Conservation (phyloP, 2,329 filamentous ascomycete genomes). For the Pseudogymnoascus sp. region DNA sequence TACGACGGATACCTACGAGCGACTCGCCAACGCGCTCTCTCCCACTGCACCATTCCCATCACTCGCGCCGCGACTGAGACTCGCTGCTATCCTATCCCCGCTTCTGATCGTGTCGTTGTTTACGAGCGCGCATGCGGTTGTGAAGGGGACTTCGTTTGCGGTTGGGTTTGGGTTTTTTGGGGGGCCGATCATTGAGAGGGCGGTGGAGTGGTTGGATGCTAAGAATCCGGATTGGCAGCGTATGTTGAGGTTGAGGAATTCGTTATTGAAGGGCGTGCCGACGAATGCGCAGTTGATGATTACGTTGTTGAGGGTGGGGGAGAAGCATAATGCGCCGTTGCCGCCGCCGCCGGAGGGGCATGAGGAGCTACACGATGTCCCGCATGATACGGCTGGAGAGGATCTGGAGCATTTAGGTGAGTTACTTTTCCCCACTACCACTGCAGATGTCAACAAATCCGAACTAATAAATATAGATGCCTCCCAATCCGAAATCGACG, state of each 20-base stretch:
- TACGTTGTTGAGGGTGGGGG: constrained; percentile 72
- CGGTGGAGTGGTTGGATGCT: constrained; percentile 50
- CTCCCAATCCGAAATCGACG: constrained; percentile 23
- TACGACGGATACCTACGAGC: constrained; percentile 54
- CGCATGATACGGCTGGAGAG: constrained; percentile 39
- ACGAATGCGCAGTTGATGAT: constrained; percentile 80
- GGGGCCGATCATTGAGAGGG: constrained; percentile 60
- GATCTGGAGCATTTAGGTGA: constrained; percentile 45
- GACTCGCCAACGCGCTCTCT: constrained; percentile 56
- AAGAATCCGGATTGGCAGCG: constrained; percentile 67
- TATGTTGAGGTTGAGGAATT: constrained; percentile 65
- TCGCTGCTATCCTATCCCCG: constrained; percentile 46
- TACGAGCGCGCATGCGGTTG: constrained; percentile 49
- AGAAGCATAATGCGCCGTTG: constrained; percentile 65
- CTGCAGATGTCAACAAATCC: neutral
- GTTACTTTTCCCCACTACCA: constrained; percentile 28
- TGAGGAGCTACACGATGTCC: constrained; percentile 20
- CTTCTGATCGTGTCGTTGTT: constrained; percentile 45
- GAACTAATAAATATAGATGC: constrained; percentile 18
- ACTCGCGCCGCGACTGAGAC: constrained; percentile 42
- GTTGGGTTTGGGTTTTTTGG: constrained; percentile 74
- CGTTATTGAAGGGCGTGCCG: constrained; percentile 70
- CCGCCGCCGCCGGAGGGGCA: constrained; percentile 46
- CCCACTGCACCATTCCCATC: constrained; percentile 55
- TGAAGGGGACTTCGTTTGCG: constrained; percentile 58